Percentiles rank a stretch among this genome's conserved stretches.
phyloP scores from a whole-genome alignment of 495 filamentous ascomycete genomes.

The Hypomontagnella monticulosa region DNA sequence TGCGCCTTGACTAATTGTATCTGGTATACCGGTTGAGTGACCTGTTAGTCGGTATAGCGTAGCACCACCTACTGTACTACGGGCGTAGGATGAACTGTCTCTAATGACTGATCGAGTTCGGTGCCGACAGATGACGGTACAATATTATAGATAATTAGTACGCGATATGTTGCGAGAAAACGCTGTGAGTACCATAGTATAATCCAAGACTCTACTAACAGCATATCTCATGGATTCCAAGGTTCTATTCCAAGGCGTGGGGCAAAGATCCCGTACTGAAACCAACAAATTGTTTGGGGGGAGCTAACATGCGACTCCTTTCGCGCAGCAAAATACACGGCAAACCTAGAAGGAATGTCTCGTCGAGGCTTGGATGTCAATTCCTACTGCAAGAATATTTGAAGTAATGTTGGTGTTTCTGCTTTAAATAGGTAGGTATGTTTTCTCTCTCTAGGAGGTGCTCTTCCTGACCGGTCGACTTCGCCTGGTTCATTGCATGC shows the following conservation, averaged over 20 bases:
- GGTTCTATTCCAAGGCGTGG: constrained; percentile 25
- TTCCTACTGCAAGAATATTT: not conserved
- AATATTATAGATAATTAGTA: not conserved
- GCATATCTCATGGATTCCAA: constrained; percentile 14
- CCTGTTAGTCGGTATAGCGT: constrained; percentile 8
- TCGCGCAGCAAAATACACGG: constrained; percentile 18
- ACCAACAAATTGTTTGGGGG: constrained; percentile 23
- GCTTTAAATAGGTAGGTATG: not conserved
- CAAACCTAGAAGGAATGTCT: constrained; percentile 17
- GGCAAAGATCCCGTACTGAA: constrained; percentile 17
- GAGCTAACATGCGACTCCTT: constrained; percentile 24
- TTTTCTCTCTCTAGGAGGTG: not conserved
- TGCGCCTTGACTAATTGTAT: constrained; percentile 11
- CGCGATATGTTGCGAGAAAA: not conserved
- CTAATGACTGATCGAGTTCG: not conserved
- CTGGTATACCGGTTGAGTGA: constrained; percentile 12
- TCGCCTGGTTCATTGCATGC: not conserved
- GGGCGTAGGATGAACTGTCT: not conserved
- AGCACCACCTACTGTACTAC: not conserved
- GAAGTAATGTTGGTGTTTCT: not conserved
- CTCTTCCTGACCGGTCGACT: not conserved
- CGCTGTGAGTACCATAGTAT: not conserved
- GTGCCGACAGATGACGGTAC: not conserved
- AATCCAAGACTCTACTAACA: not conserved
- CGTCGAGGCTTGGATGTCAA: constrained; percentile 9